Base-by-base conservation (phyloP, 1,139 yeast species). In the Geotrichum bryndzae region DNA sequence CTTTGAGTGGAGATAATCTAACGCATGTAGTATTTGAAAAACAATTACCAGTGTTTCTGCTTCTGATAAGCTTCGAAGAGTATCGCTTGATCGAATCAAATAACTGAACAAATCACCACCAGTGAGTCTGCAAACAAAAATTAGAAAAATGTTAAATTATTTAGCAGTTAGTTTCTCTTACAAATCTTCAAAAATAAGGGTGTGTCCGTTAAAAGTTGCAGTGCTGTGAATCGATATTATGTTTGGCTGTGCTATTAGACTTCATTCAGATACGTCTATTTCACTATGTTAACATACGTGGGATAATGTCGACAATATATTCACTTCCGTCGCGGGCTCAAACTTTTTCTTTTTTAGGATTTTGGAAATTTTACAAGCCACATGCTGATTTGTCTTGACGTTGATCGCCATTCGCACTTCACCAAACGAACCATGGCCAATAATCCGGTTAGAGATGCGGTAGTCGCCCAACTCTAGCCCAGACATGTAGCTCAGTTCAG, bases 71-170 rank as follows among this genome's bases (percentile, higher is more conserved):
- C 83, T 70, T 1, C 73, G 68, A 23, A 82, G 68, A 18, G 73
- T 69, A 13, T 67, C 66, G 31, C 75, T 74, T 2, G 80, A 81
- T 58, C 77, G 76, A 0, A 83, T 78, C 33, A 86, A 70, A 66
- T 84, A 86, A 0, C 88, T 84, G 66, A 85, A 85, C 18, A 86
- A 72, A 67, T 86, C 91, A 0, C 90, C 90, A 0, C 90, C 90
- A 62, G 82, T 77, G 4, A 82, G 69, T 27, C 69, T 67, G 38
- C 27, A 22, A 13, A 15, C 6, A 41, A 15, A 29, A n/a, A 41
- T 41, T 41, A 41, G 48, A n/a, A 15, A 4, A 4, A n/a, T 15
- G 45, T 10, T 38, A 5, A 6, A 5, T 3, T 15, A 4, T 38
- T 22, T 23, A 22, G 4, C 18, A 45, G 7, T 45, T 5, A 31